Evolutionary conservation across 1,139 yeast genomes (phyloP).

Genomic region (Yamadazyma conglobata): DNA sequence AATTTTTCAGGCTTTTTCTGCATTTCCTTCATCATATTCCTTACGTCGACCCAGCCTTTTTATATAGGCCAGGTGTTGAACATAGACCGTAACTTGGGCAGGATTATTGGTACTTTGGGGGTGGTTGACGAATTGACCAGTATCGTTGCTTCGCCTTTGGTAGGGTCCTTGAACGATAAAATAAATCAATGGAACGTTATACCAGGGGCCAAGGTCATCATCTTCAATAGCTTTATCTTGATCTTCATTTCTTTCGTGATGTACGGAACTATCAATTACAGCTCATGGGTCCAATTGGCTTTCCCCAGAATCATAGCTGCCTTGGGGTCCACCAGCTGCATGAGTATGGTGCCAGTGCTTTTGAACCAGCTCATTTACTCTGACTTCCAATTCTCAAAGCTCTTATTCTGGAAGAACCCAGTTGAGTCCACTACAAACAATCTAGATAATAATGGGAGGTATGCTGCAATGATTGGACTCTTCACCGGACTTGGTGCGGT

Average conservation of each 20-base stretch:
- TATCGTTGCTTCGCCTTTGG: slow-evolving; percentile 54
- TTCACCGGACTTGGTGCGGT: slow-evolving; percentile 69
- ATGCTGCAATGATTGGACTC: slow-evolving; percentile 60
- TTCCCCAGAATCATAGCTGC: slow-evolving; percentile 56
- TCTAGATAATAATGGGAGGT: slow-evolving; percentile 44
- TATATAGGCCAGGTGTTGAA: slow-evolving; percentile 56
- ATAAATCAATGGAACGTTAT: slow-evolving; percentile 21
- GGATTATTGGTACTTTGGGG: slow-evolving; percentile 57
- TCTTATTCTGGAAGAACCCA: slow-evolving; percentile 22
- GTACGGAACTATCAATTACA: slow-evolving; percentile 46
- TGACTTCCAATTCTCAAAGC: slow-evolving; percentile 30
- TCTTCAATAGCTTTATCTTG: slow-evolving; percentile 44
- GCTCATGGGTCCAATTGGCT: slow-evolving; percentile 33
- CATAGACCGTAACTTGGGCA: slow-evolving; percentile 45
- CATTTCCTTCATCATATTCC: slow-evolving; percentile 62
- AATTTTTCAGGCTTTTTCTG: slow-evolving; percentile 44
- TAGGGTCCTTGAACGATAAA: slow-evolving; percentile 64
- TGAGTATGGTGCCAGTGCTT: slow-evolving; percentile 49
- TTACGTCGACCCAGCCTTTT: slow-evolving; percentile 67
- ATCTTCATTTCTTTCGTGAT: slow-evolving; percentile 47
- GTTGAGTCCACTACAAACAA: slow-evolving; percentile 6
- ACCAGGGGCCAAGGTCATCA: slow-evolving; percentile 54
- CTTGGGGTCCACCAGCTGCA: slow-evolving; percentile 51
- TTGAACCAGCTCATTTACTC: slow-evolving; percentile 53
- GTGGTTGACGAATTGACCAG: slow-evolving; percentile 60